Base-by-base conservation (phyloP, 2,329 filamentous ascomycete genomes). In the Juglanconis juglandina region DNA sequence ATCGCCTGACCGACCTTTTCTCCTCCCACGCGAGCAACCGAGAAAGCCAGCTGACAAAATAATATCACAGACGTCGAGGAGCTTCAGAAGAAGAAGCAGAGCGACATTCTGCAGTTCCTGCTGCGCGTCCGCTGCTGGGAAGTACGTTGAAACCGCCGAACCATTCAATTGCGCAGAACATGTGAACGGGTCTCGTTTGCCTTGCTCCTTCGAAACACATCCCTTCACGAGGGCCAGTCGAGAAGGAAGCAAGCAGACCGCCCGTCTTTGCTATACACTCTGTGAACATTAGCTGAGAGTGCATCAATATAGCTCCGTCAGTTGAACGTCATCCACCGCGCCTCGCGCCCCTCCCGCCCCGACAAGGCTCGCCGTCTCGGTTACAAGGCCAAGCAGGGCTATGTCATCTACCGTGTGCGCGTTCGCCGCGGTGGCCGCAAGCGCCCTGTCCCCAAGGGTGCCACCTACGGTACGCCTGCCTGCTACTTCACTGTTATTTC, bases 71-170 rank as follows among this genome's bases (percentile, higher is more conserved):
- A 96, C 87, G 92, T 99, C 84, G 96, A 99, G 89, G 95, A 99
- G 88, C 90, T 99, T 86, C 92, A 97, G 83, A 98, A 99, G 92
- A 97, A 96, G 92, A 99, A 99, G 92, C 95, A 99, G 90, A 96
- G 92, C 81, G 95, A 99, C 88, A 90, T 99, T 78, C 91, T 98
- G 86, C 93, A 93, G 86, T 99, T 99, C 88, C 90, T 99, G 84
- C 92, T 97, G 82, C 94, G 92, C 81, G 92, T 96, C 79, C 93
- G 95, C 85, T 99, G 95, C 93, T 99, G 95, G 95, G 95, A 99
- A 91, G 94, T 94, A 86, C 84, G 87, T 86, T 85, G 73, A 84
- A 75, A 72, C 70, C 24, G 68, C 69, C 70, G 67, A 71, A 71
- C 68, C 69, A 68, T 70, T 66, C 63, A 62, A 58, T 64, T 59